A percentile compares a stretch with the other conserved stretches of the same genome.
These are phyloP conservation scores for Warburgia ugandensis DNA, from an alignment of 164 flowering plant genomes.

Conservation along the genomic window DNA sequence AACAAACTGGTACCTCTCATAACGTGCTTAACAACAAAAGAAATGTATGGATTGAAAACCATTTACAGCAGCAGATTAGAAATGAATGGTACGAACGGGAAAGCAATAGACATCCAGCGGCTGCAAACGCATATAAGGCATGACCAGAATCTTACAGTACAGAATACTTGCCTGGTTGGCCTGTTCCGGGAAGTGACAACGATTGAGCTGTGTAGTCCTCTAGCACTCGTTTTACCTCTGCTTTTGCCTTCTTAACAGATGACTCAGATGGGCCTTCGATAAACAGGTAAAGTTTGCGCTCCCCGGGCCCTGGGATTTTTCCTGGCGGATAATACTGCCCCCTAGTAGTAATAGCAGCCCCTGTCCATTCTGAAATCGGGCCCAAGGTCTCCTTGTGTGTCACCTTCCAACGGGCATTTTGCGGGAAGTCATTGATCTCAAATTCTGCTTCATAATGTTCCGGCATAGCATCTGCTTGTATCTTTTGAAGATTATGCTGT, in stretches of 20 bases:
- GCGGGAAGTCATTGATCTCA: constrained; percentile 92
- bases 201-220: constrained; percentile 75
- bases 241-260: constrained; percentile 83
- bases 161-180: constrained; percentile 78
- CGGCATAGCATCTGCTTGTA: constrained; percentile 79
- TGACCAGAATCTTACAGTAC: too few species aligned
- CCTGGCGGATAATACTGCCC: constrained; percentile 84
- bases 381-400: constrained; percentile 96
- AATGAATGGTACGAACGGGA: too few species aligned
- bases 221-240: constrained; percentile 71
- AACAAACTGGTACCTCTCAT: too few species aligned
- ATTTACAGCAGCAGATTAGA: too few species aligned
- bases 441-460: constrained; percentile 94
- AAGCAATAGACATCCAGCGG: too few species aligned
- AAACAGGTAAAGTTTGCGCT: constrained; percentile 84
- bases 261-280: constrained; percentile 85
- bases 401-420: constrained; percentile 97
- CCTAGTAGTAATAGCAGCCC: constrained; percentile 94
- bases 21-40: too few species aligned
- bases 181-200: constrained; percentile 62
- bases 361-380: constrained; percentile 92
- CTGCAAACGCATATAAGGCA: too few species aligned
- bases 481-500: constrained; percentile 76
- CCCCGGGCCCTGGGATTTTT: constrained; percentile 57
- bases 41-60: too few species aligned